These are phyloP conservation scores for Picea engelmannii DNA, from an alignment of 83 land plant genomes.

Conservation along the genomic window DNA sequence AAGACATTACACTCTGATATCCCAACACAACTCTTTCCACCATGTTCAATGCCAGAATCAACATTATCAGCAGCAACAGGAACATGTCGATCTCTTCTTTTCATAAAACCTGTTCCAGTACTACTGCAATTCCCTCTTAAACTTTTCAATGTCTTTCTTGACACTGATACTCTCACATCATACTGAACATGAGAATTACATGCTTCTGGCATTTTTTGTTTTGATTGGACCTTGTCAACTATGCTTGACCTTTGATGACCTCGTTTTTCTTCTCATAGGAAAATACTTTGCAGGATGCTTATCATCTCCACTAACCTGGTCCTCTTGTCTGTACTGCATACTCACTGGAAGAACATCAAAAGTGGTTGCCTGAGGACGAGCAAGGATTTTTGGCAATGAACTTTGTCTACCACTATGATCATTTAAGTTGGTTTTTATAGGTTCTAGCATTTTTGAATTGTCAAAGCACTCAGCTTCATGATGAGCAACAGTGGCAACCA, in stretches of 20 bases:
- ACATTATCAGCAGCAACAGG: no score
- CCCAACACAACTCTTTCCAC: no score
- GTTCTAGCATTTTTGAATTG: conserved; percentile 15
- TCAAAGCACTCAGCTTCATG: conserved; percentile 21
- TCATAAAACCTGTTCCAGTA: not conserved
- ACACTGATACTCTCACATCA: not conserved
- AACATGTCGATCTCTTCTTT: no score
- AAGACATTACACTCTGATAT: no score
- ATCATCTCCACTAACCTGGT: no score
- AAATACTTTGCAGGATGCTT: no score
- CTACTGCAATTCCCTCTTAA: not conserved
- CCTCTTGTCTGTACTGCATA: not conserved
- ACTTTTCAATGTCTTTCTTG: not conserved
- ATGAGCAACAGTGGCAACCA: conserved; percentile 39
- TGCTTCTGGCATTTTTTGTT: not conserved
- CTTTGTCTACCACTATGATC: not conserved
- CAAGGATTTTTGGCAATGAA: not conserved
- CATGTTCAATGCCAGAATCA: no score
- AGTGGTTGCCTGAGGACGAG: not conserved
- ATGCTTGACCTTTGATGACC: no score
- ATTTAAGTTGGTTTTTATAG: not conserved
- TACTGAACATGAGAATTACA: not conserved
- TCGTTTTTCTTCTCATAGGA: no score
- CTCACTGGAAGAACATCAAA: not conserved
- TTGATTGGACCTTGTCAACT: no score